Evolutionary conservation across 2,329 filamentous ascomycete species (phyloP).

Genomic region (Talaromyces sp.): DNA sequence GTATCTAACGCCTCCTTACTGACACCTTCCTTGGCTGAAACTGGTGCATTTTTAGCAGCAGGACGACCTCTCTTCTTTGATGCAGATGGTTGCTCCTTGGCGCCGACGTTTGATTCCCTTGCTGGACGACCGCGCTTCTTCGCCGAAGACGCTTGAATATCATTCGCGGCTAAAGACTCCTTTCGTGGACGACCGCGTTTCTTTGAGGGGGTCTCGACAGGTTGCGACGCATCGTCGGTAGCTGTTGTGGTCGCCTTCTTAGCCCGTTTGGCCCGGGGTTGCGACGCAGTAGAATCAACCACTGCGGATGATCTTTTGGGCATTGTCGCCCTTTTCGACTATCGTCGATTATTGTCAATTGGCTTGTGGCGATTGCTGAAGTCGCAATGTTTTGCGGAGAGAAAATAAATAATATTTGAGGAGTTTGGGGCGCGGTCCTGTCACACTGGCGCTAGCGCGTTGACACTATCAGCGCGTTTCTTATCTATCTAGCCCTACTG

Average conservation of each 20-base stretch:
- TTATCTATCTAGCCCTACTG: neutral
- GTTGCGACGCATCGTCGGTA: neutral
- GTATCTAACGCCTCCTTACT: neutral
- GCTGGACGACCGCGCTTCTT: neutral
- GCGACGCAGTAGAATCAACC: neutral
- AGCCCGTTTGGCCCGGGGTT: neutral
- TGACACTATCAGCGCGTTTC: neutral
- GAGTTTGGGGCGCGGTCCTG: neutral
- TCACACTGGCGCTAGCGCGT: neutral
- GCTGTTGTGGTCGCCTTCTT: neutral
- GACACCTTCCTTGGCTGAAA: neutral
- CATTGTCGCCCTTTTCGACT: neutral
- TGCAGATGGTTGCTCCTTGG: neutral
- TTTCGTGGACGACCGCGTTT: neutral
- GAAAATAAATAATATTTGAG: neutral
- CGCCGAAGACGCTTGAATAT: neutral
- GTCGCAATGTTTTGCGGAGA: neutral
- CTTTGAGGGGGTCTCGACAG: neutral
- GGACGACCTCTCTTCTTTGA: neutral
- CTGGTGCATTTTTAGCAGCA: neutral
- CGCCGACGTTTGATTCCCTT: neutral
- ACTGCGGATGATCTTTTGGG: neutral
- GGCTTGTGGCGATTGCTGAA: neutral
- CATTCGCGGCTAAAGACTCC: neutral
- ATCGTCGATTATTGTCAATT: neutral